Percentiles rank a stretch among this genome's conserved stretches.
Conservation (phyloP, 164 flowering plant species). For the Stephania japonica region DNA sequence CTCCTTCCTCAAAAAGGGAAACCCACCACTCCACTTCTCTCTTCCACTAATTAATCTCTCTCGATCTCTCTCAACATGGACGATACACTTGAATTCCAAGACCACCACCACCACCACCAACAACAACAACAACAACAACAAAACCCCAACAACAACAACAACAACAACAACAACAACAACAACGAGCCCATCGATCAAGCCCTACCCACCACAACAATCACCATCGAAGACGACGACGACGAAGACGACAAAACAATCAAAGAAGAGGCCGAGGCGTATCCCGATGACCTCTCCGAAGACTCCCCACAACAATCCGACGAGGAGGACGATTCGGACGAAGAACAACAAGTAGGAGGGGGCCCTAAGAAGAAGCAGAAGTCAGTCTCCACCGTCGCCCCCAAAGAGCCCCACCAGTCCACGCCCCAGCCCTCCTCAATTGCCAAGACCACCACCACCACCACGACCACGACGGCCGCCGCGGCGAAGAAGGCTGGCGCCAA, state of each 20-base stretch:
- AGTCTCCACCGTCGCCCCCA: conserved; percentile 17
- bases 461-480: conserved; percentile 4
- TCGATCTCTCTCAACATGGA: too few species aligned
- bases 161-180: background rate
- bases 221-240: background rate
- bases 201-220: too few species aligned
- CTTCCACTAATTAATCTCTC: too few species aligned
- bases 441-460: too few species aligned
- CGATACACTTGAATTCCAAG: background rate
- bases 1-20: too few species aligned
- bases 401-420: background rate
- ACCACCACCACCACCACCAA: too few species aligned
- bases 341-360: conserved; percentile 28
- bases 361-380: conserved; percentile 56
- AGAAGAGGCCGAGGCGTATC: conserved; percentile 12
- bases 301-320: conserved; percentile 20
- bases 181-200: too few species aligned
- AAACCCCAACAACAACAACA: background rate
- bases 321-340: conserved; percentile 13
- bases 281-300: conserved; percentile 41
- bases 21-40: too few species aligned
- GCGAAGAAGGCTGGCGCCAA: conserved; percentile 48
- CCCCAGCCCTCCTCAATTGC: too few species aligned
- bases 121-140: background rate
- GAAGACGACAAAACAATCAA: background rate